Base-by-base conservation (phyloP, 164 flowering plant genomes). In the Stephania cephalantha region DNA sequence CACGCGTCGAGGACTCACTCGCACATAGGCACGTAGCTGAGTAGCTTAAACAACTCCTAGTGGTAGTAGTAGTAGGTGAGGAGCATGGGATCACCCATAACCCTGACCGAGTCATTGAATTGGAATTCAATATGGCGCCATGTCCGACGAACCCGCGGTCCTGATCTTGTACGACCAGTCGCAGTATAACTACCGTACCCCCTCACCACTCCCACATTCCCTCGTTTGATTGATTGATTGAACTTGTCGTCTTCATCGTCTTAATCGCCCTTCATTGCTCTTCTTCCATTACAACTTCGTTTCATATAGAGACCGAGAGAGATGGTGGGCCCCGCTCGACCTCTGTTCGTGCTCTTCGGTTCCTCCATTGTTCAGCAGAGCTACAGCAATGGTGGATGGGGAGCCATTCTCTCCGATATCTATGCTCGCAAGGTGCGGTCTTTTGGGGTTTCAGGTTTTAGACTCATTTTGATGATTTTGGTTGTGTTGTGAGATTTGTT, bases 311-410 rank as follows among this genome's bases (percentile, higher is more conserved):
- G 18, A 55, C 67, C 2, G 48, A 42, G 31, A 68, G 66, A 71
- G 67, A 94, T 94, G 97, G 90, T 88, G 29, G 92, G 95, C 72
- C 92, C 94, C 1, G 4, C 29, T 53, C 85, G 98, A 74, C 95
- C 95, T 30, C 85, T 82, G 82, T 86, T 94, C 70, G 98, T 91
- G 30, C 85, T 94, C 11, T 94, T 94, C 65, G 98, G 98, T 42
- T 94, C 98, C 1, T 94, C 98, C 66, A 91, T 94, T 48, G 91
- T 90, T 30, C 98, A 94, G 81, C 79, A 83, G 30, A 88, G 98
- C 79, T 92, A 74, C 87, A 80, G 88, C 77, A 83, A 91, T 76
- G 97, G 88, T 68, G 98, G 98, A 68, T 94, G 98, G 98, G 97
- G 95, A 9, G 85, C 97, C 55, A 84, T 77, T 73, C 97, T 94